Conservation (phyloP, 1,284 basidiomycete genomes). For the Kwoniella shivajii region DNA sequence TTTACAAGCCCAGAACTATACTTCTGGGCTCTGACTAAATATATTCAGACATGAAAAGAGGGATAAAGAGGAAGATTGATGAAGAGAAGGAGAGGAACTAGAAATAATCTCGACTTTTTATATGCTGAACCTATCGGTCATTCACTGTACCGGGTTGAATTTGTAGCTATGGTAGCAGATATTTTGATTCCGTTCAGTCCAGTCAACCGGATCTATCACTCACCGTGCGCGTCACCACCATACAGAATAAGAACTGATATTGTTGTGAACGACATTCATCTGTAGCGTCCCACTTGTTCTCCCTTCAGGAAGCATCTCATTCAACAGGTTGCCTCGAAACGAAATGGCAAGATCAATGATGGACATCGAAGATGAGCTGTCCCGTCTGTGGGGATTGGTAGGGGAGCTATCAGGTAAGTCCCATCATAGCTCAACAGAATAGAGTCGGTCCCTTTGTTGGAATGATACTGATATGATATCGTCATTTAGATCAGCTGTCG, state of each 20-base stretch:
- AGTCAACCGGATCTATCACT: constrained; percentile 4
- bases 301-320: not conserved
- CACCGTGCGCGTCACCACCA: not conserved
- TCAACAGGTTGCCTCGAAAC: not conserved
- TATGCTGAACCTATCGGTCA: constrained; percentile 3
- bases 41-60: not conserved
- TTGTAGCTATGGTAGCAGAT: no score
- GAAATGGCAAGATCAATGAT: constrained; percentile 30
- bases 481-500: constrained; percentile 72
- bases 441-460: no score
- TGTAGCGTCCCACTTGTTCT: not conserved
- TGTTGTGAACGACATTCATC: not conserved
- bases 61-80: not conserved
- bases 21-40: no score
- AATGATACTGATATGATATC: no score
- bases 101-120: not conserved
- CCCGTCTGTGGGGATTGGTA: constrained; percentile 74
- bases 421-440: no score
- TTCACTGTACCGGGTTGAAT: not conserved
- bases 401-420: constrained; percentile 64
- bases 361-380: constrained; percentile 65
- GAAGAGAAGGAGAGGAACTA: not conserved
- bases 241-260: no score
- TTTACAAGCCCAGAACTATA: no score
- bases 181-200: constrained; percentile 11